Evolutionary conservation across 345 rosid species (phyloP), one percentile per base, ranked within the genome.

Genomic region (Salix exigua): DNA sequence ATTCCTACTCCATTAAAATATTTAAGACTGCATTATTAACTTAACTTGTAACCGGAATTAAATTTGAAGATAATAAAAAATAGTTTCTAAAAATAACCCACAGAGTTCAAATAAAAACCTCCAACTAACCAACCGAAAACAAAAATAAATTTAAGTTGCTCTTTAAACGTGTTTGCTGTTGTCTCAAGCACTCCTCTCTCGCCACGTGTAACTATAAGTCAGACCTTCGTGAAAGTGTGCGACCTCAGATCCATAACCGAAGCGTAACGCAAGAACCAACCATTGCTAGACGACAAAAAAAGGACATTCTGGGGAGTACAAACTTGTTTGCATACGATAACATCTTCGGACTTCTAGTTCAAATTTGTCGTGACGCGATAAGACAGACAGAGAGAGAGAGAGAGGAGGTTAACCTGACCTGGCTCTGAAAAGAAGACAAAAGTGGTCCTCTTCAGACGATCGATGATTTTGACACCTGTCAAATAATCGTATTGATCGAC

Each of bases 321-420:
- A 0, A 37, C 28, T 72, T 73, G 82, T 75, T 81, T n/a, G 77
- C 69, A 46, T 44, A 26, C 51, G 77, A 73, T 72, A 80, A 73
- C 74, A 35, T 26, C 37, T 26, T 69, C 73, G 64, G 65, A 79
- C 79, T 73, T 23, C 37, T 37, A 40, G 75, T 70, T 73, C 62
- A 14, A 33, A 64, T 72, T 82, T 82, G 88, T 86, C 86, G 87
- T 70, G 84, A 84, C 81, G 73, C 73, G 76, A 7, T 4, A 37
- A 6, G 37, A 33, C 35, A 33, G 35, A 33, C 4, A 33, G 17
- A 33, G 55, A 37, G 65, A 31, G 23, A 37, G 33, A 50, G 30
- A 42, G 46, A 35, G 25, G 58, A 25, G 33, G 33, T 63, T 82
- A 66, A 68, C 73, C 82, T 75, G 84, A 70, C 71, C 83, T n/a